Evolutionary conservation across 164 flowering plant species (phyloP).

Genomic region (Pachysandra terminalis): DNA sequence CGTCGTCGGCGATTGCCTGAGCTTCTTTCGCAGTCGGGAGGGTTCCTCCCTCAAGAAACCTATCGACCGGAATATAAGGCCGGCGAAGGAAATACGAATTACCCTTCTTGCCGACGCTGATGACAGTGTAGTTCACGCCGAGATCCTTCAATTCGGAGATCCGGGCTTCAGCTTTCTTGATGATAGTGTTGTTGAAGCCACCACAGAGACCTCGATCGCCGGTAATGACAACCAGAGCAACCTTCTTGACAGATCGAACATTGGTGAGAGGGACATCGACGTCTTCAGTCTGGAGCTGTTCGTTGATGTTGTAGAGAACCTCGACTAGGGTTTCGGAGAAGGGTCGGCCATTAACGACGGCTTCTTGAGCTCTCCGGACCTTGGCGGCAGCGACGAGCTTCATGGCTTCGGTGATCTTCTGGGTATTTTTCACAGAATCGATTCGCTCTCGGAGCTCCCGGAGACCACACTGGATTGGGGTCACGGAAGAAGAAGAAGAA

Average conservation of each 20-base stretch:
- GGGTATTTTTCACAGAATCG: constrained; percentile 69
- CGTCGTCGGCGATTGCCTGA: constrained; percentile 76
- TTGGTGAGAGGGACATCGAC: constrained; percentile 60
- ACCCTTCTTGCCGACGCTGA: constrained; percentile 87
- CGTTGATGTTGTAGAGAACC: constrained; percentile 54
- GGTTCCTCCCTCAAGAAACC: constrained; percentile 45
- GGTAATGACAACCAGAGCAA: constrained; percentile 79
- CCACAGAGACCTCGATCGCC: constrained; percentile 93
- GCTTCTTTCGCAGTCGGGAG: constrained; percentile 88
- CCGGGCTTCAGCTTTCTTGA: constrained; percentile 63
- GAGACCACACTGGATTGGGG: constrained; percentile 44
- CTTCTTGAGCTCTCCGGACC: constrained; percentile 88
- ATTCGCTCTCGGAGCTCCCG: constrained; percentile 65
- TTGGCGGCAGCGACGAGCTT: constrained; percentile 90
- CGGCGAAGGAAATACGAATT: constrained; percentile 56
- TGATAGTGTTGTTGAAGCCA: constrained; percentile 54
- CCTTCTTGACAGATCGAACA: constrained; percentile 68
- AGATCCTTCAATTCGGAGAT: constrained; percentile 52
- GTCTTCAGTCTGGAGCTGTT: constrained; percentile 59
- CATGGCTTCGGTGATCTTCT: constrained; percentile 91
- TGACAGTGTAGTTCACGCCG: constrained; percentile 51
- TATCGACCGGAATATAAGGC: constrained; percentile 47
- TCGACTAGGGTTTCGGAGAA: constrained; percentile 70
- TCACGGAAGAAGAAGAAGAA: constrained; percentile 6
- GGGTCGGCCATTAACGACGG: constrained; percentile 79